phyloP scores from a whole-genome alignment of 106 monocot genomes.

The Dioscorea alata region DNA sequence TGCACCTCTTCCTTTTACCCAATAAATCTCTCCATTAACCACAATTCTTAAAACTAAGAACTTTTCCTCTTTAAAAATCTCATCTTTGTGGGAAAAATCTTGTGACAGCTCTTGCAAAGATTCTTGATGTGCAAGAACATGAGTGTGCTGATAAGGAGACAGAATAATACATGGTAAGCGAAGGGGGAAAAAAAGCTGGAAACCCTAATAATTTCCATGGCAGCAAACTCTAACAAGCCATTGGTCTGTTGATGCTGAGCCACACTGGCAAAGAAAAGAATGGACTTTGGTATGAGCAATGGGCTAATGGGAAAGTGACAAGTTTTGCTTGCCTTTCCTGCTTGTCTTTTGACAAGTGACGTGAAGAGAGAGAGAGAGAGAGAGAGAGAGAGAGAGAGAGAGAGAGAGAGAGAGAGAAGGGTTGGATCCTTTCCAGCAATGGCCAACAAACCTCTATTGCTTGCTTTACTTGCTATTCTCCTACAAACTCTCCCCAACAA shows the following conservation, averaged over 20 bases:
- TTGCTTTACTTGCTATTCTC: constrained; percentile 5
- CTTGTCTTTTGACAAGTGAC: constrained; percentile 5
- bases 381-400: constrained; percentile 11
- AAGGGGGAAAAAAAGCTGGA: neutral
- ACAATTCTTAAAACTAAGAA: constrained; percentile 6
- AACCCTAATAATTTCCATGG: neutral
- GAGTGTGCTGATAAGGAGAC: neutral
- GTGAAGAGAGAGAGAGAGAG: constrained; percentile 7
- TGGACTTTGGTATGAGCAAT: constrained; percentile 1
- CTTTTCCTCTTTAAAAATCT: constrained; percentile 8
- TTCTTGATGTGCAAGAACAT: constrained; percentile 5
- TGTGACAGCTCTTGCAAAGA: constrained; percentile 6
- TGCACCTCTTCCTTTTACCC: constrained; percentile 8
- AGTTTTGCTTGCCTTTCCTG: neutral
- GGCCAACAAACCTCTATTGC: neutral
- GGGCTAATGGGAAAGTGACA: constrained; percentile 10
- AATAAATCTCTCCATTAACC: constrained; percentile 4
- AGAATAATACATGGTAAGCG: neutral
- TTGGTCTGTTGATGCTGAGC: neutral
- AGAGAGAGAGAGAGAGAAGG: constrained; percentile 1
- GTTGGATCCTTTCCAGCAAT: neutral
- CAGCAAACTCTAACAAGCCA: constrained; percentile 1
- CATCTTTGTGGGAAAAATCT: constrained; percentile 19
- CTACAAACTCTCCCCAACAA: neutral
- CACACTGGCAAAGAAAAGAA: neutral